These are phyloP conservation scores for Xylariaceae sp. DNA, from an alignment of 2,329 filamentous ascomycete species.

Conservation along the genomic window DNA sequence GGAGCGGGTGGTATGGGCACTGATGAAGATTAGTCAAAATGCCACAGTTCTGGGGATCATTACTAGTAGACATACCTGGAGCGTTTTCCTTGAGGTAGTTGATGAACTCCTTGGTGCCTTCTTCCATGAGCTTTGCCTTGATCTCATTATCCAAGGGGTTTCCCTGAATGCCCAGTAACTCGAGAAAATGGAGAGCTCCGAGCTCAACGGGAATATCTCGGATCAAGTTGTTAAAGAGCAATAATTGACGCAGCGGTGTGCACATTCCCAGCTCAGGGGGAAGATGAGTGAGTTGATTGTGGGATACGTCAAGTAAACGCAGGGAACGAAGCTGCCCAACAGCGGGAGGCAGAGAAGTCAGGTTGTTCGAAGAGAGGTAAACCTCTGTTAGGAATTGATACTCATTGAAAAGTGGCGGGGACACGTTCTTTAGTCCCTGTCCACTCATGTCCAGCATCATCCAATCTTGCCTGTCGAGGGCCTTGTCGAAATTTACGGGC, in stretches of 20 bases:
- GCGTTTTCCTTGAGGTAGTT: slow-evolving; percentile 77
- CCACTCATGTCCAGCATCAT: slow-evolving; percentile 90
- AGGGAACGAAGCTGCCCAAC: slow-evolving; percentile 81
- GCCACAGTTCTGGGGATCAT: neutral
- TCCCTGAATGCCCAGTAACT: slow-evolving; percentile 85
- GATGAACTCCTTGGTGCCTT: slow-evolving; percentile 81
- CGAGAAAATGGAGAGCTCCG: slow-evolving; percentile 81
- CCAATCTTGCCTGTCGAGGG: slow-evolving; percentile 75
- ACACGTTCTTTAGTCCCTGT: slow-evolving; percentile 83
- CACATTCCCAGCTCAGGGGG: slow-evolving; percentile 96
- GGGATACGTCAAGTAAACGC: slow-evolving; percentile 78
- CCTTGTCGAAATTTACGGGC: slow-evolving; percentile 61
- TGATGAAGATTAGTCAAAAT: slow-evolving; percentile 34
- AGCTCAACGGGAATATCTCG: slow-evolving; percentile 77
- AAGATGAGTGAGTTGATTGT: slow-evolving; percentile 76
- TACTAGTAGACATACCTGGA: slow-evolving; percentile 57
- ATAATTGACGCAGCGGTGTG: slow-evolving; percentile 77
- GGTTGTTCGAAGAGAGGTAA: slow-evolving; percentile 89
- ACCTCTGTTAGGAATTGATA: slow-evolving; percentile 89
- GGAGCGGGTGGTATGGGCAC: slow-evolving; percentile 72
- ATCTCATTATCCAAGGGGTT: slow-evolving; percentile 74
- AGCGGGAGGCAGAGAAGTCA: slow-evolving; percentile 69
- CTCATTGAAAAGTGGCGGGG: slow-evolving; percentile 66
- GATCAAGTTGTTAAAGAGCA: slow-evolving; percentile 88
- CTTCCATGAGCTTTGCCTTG: slow-evolving; percentile 78